Evolutionary conservation across 2,329 filamentous ascomycete genomes (phyloP).

Genomic region (Trichoderma brevicompactum): DNA sequence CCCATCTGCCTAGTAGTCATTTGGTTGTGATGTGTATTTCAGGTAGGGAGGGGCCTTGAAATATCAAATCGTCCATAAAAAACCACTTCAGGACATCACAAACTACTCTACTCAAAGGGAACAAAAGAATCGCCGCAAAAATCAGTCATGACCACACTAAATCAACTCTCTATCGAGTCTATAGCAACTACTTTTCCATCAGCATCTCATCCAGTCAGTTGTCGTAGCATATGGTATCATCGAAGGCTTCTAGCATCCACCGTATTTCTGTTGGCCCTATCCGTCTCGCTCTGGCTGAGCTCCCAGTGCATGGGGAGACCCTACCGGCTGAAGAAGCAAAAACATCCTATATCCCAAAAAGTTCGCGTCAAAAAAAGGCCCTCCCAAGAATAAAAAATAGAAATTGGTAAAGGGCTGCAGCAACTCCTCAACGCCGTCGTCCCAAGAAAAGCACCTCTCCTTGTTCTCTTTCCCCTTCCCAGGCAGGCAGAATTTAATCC

Average conservation of each 20-base stretch:
- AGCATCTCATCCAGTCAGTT: not conserved
- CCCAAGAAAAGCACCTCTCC: not conserved
- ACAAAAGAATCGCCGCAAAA: slow-evolving; percentile 1
- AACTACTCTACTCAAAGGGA: not conserved
- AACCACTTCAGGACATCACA: not conserved
- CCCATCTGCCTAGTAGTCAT: too few species aligned
- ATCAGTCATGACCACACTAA: slow-evolving; percentile 11
- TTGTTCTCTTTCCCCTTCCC: not conserved
- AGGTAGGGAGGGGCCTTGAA: too few species aligned
- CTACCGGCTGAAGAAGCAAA: not conserved
- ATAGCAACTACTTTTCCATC: slow-evolving; percentile 1
- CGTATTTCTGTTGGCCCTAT: slow-evolving; percentile 2
- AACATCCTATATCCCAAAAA: slow-evolving; percentile 12
- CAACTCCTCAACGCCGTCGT: slow-evolving; percentile 29
- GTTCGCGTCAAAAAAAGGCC: not conserved
- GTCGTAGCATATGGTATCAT: slow-evolving; percentile 25
- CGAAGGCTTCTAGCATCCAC: slow-evolving; percentile 17
- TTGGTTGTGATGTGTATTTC: too few species aligned
- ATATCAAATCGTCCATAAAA: too few species aligned
- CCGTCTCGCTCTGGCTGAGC: slow-evolving; percentile 9
- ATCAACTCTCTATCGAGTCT: slow-evolving; percentile 27
- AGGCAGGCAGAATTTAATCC: slow-evolving; percentile 43
- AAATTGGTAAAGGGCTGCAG: not conserved
- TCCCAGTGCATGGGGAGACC: not conserved
- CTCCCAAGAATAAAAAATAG: too few species aligned